Evolutionary conservation across 2,329 filamentous ascomycete species (phyloP).

Genomic region (Ceratocystis ficicola): DNA sequence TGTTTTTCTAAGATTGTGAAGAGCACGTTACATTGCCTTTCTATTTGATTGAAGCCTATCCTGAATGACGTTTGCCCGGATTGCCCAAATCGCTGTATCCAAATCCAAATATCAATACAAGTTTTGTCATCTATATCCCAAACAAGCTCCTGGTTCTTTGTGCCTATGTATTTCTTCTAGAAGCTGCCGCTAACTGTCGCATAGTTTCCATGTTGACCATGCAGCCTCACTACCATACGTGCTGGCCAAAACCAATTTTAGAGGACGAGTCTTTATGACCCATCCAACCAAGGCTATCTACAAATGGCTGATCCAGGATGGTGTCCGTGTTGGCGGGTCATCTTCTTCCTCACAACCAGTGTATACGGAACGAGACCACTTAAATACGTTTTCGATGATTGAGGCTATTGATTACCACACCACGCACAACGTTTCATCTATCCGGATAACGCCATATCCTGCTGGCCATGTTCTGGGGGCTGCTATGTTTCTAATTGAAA

Average conservation of each 20-base stretch:
- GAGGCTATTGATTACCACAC: slow-evolving; percentile 98
- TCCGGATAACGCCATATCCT: slow-evolving; percentile 91
- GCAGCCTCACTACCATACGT: slow-evolving; percentile 98
- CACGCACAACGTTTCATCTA: slow-evolving; percentile 91
- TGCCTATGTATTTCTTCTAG: slow-evolving; percentile 13
- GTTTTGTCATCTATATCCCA: slow-evolving; percentile 8
- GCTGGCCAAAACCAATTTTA: slow-evolving; percentile 94
- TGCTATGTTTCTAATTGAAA: slow-evolving; percentile 96
- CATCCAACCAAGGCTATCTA: slow-evolving; percentile 99
- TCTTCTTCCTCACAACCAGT: slow-evolving; percentile 60
- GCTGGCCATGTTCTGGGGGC: slow-evolving; percentile 96
- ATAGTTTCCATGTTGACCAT: slow-evolving; percentile 94
- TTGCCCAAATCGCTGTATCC: neutral
- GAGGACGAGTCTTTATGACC: slow-evolving; percentile 95
- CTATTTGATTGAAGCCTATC: slow-evolving; percentile 15
- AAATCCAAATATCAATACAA: slow-evolving; percentile 20
- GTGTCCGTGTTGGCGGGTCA: slow-evolving; percentile 72
- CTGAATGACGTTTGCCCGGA: slow-evolving; percentile 10
- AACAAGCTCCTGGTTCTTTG: slow-evolving; percentile 10
- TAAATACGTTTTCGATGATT: slow-evolving; percentile 85
- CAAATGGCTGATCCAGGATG: slow-evolving; percentile 98
- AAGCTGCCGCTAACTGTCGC: slow-evolving; percentile 23
- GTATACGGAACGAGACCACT: slow-evolving; percentile 90
- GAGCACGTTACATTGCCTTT: slow-evolving; percentile 6
- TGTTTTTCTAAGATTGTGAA: slow-evolving; percentile 4